phyloP scores from a whole-genome alignment of 2,329 filamentous ascomycete species.

The Nothophaeocryptopus gaeumannii region DNA sequence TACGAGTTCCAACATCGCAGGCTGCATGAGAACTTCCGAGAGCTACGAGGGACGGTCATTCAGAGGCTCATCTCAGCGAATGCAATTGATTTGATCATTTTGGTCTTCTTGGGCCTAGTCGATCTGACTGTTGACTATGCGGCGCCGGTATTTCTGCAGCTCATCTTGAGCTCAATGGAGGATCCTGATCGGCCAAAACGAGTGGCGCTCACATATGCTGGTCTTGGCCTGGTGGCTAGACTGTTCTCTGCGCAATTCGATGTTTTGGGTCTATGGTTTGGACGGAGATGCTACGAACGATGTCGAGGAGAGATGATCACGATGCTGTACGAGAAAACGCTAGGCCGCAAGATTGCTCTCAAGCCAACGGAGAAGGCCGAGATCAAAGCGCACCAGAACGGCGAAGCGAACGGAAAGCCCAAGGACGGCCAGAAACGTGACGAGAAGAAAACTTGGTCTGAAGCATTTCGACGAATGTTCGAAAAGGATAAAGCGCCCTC shows the following conservation, averaged over 20 bases:
- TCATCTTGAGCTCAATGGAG: constrained; percentile 66
- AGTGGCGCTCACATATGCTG: constrained; percentile 64
- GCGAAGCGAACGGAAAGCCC: constrained; percentile 23
- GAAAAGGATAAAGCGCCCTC: constrained; percentile 30
- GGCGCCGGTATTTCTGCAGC: constrained; percentile 68
- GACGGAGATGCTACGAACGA: constrained; percentile 78
- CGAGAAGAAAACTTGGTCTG: constrained; percentile 1
- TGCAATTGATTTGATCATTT: constrained; percentile 71
- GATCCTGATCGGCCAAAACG: constrained; percentile 49
- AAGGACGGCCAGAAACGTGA: not conserved
- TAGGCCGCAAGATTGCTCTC: constrained; percentile 60
- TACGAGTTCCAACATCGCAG: constrained; percentile 78
- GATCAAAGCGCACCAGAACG: constrained; percentile 14
- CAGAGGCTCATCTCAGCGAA: constrained; percentile 70
- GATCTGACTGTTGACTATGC: constrained; percentile 57
- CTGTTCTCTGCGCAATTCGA: constrained; percentile 62
- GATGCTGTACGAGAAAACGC: constrained; percentile 76
- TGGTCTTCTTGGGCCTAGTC: constrained; percentile 62
- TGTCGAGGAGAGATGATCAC: constrained; percentile 83
- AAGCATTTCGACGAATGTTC: constrained; percentile 15
- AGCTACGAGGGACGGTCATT: constrained; percentile 70
- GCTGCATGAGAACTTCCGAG: constrained; percentile 71
- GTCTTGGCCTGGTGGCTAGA: constrained; percentile 59
- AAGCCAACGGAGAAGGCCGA: constrained; percentile 20
- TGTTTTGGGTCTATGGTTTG: constrained; percentile 75